Conservation (phyloP, 108 stramenopile species). For the Nitzschia sp. region DNA sequence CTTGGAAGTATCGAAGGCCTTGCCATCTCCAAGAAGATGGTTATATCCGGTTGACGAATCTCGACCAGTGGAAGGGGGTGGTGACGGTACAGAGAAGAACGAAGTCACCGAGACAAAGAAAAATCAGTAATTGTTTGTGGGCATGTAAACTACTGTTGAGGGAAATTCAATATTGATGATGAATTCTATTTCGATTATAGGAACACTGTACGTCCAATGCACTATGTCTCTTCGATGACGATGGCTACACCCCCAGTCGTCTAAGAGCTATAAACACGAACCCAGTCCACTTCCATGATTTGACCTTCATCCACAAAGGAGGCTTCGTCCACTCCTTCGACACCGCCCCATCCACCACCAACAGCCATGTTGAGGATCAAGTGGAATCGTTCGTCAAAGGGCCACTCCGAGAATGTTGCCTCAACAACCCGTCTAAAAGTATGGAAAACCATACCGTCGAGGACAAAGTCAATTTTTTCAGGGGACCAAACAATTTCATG, state of each 20-base stretch:
- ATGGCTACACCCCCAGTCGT: no score
- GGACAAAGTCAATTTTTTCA: slow-evolving; percentile 4
- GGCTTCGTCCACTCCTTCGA: no score
- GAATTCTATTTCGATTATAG: no score
- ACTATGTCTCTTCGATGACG: no score
- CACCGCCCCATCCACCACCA: no score
- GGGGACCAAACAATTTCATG: slow-evolving; percentile 9
- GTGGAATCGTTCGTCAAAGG: slow-evolving; percentile 28
- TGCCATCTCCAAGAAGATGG: slow-evolving; percentile 81
- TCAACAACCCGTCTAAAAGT: slow-evolving; percentile 7
- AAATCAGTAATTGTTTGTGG: slow-evolving; percentile 40
- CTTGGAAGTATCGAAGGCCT: slow-evolving; percentile 89
- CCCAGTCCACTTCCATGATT: slow-evolving; percentile 33
- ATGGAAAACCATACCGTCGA: slow-evolving; percentile 19
- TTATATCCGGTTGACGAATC: slow-evolving; percentile 89
- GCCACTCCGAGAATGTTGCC: slow-evolving; percentile 17
- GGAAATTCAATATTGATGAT: no score
- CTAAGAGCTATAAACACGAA: slow-evolving; percentile 39
- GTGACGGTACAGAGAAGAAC: slow-evolving; percentile 20
- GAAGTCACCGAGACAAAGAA: slow-evolving; percentile 25
- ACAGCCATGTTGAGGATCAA: slow-evolving; percentile 38
- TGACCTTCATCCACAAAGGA: not conserved
- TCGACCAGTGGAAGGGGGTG: slow-evolving; percentile 66
- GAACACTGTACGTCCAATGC: no score
- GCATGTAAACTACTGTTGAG: no score